Conservation (phyloP, 2,329 filamentous ascomycete genomes). For the Raffaelea ambrosiae region DNA sequence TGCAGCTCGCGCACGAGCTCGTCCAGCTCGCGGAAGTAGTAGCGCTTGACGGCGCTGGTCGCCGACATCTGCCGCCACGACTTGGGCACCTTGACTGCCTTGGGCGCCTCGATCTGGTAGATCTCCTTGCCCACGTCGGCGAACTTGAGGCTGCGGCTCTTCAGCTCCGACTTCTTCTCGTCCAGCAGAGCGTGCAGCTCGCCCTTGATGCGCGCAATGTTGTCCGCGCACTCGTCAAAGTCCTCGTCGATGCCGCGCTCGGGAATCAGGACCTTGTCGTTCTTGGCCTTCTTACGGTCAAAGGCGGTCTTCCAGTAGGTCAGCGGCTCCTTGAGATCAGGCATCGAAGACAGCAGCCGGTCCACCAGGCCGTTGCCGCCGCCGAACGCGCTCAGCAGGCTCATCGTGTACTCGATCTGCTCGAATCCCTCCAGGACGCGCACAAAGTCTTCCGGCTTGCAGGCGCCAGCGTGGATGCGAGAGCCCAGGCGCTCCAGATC, state of each 20-base stretch:
- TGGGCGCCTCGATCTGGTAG: conserved; percentile 89
- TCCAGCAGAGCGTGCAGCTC: conserved; percentile 65
- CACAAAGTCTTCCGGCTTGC: conserved; percentile 85
- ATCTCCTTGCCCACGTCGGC: conserved; percentile 93
- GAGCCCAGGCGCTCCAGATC: conserved; percentile 93
- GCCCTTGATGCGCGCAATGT: conserved; percentile 65
- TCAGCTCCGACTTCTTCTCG: conserved; percentile 63
- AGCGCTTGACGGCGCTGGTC: conserved; percentile 81
- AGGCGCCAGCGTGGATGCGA: conserved; percentile 85
- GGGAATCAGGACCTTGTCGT: conserved; percentile 76
- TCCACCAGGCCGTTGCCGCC: conserved; percentile 78
- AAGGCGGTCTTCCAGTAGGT: conserved; percentile 89
- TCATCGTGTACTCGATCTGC: conserved; percentile 92
- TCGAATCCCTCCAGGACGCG: conserved; percentile 92
- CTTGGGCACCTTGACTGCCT: conserved; percentile 73
- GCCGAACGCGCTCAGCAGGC: conserved; percentile 63
- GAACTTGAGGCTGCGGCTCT: conserved; percentile 64
- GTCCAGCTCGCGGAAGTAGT: conserved; percentile 81
- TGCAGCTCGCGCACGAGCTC: conserved; percentile 78
- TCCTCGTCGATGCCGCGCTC: conserved; percentile 83
- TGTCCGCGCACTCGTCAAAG: conserved; percentile 76
- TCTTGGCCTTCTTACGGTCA: conserved; percentile 68
- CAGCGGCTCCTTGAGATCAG: conserved; percentile 65
- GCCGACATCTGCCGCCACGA: conserved; percentile 96
- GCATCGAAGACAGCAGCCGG: conserved; percentile 77